Conservation (phyloP, 2,329 filamentous ascomycete species). For the Alternaria panax region DNA sequence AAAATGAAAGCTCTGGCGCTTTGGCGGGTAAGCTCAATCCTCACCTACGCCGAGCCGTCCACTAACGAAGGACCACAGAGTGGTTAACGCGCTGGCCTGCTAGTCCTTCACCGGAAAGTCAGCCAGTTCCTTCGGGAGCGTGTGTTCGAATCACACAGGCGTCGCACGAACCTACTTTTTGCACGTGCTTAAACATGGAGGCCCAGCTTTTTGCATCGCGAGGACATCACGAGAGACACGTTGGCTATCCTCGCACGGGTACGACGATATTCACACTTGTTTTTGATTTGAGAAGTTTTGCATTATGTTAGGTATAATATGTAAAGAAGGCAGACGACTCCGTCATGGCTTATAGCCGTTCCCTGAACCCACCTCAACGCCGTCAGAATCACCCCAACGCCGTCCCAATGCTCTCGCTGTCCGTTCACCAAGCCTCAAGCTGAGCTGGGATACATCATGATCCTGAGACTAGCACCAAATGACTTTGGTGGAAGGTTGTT, state of each 20-base stretch:
- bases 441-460: conserved; percentile 82
- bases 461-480: conserved; percentile 73
- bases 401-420: conserved; percentile 1
- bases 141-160: conserved; percentile 41
- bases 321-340: not conserved
- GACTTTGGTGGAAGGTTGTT: conserved; percentile 91
- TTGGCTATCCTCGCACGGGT: no score
- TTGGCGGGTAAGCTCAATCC: conserved; percentile 4
- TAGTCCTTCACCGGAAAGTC: conserved; percentile 25
- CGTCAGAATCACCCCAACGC: conserved; percentile 12
- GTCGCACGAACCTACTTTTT: conserved; percentile 25
- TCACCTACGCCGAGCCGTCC: not conserved
- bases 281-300: not conserved
- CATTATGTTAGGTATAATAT: not conserved
- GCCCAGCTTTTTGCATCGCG: no score
- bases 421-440: conserved; percentile 4
- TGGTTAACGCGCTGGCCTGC: conserved; percentile 40
- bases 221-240: no score
- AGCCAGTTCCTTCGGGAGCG: conserved; percentile 41
- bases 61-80: conserved; percentile 10
- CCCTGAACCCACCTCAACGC: conserved; percentile 13
- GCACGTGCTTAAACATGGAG: no score
- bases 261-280: not conserved
- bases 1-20: conserved; percentile 3
- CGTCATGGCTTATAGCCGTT: conserved; percentile 1